Conservation (phyloP, 495 filamentous ascomycete species). For the Penicillium silybi region DNA sequence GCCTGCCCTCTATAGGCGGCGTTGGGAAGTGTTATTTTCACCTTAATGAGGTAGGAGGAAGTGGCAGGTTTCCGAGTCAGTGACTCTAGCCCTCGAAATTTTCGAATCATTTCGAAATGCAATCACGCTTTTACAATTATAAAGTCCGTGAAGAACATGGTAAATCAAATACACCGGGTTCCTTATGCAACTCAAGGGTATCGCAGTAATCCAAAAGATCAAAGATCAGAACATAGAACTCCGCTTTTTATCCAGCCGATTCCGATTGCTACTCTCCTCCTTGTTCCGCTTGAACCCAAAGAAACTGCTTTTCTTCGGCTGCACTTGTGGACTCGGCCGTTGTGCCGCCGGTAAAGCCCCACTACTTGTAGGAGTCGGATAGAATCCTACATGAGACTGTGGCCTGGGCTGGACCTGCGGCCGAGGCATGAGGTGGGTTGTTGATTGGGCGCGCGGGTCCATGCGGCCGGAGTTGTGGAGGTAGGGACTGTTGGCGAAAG, state of each 20-base stretch:
- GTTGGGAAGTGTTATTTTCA: too few species aligned
- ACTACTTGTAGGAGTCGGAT: conserved; percentile 12
- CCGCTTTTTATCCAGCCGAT: conserved; percentile 46
- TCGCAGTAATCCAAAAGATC: conserved; percentile 7
- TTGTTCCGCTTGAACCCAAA: conserved; percentile 39
- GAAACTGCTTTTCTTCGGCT: conserved; percentile 49
- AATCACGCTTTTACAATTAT: background rate
- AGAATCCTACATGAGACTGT: conserved; percentile 18
- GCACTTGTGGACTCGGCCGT: conserved; percentile 12
- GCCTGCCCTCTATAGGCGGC: too few species aligned
- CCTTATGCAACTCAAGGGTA: conserved; percentile 12
- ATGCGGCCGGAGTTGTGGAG: conserved; percentile 4
- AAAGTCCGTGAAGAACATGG: background rate
- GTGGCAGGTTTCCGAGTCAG: too few species aligned
- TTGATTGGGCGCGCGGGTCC: conserved; percentile 22
- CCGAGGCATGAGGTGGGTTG: conserved; percentile 13
- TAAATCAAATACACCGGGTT: background rate
- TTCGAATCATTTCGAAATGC: background rate
- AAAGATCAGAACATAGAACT: conserved; percentile 50
- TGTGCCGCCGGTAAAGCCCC: conserved; percentile 14
- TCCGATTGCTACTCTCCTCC: conserved; percentile 24
- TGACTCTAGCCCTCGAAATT: too few species aligned
- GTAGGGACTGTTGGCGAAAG: conserved; percentile 16
- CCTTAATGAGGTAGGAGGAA: too few species aligned
- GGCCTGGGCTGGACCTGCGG: conserved; percentile 15